Conservation (phyloP, 768 basidiomycete species). For the Lenzites betulinus region DNA sequence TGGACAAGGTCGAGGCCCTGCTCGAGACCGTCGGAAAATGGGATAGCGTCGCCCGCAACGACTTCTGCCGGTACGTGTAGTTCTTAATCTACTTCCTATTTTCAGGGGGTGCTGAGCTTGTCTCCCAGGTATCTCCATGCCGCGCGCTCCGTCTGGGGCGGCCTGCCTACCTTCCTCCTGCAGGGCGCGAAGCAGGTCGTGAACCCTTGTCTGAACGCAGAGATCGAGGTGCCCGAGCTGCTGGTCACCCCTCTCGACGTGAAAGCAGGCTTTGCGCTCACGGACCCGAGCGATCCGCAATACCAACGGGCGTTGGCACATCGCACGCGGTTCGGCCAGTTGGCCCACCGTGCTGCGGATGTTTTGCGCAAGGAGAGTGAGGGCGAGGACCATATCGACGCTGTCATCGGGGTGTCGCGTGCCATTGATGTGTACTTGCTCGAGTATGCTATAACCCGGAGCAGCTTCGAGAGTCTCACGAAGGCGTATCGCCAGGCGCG, state of each 20-base stretch:
- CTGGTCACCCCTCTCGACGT: conserved; percentile 67
- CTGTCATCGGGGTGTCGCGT: conserved; percentile 69
- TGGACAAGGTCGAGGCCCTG: conserved; percentile 67
- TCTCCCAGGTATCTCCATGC: conserved; percentile 62
- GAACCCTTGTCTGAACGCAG: conserved; percentile 58
- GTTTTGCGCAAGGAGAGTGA: conserved; percentile 61
- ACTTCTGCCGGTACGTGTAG: conserved; percentile 73
- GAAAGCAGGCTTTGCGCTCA: conserved; percentile 72
- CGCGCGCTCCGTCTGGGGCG: conserved; percentile 75
- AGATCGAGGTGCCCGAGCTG: conserved; percentile 70
- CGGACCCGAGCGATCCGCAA: conserved; percentile 70
- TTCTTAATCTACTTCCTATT: not conserved
- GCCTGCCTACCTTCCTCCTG: conserved; percentile 69
- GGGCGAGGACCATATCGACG: conserved; percentile 86
- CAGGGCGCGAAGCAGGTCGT: conserved; percentile 58
- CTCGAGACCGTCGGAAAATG: conserved; percentile 57
- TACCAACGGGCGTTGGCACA: conserved; percentile 64
- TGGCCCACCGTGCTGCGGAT: conserved; percentile 67
- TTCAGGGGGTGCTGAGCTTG: not conserved
- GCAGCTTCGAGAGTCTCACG: conserved; percentile 61
- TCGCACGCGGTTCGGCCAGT: conserved; percentile 64
- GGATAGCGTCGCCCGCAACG: conserved; percentile 69
- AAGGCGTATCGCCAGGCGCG: conserved; percentile 65
- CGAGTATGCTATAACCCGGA: conserved; percentile 64
- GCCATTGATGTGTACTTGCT: conserved; percentile 77